phyloP scores from a whole-genome alignment of 2,329 filamentous ascomycete genomes.

The Helotiales sp. region DNA sequence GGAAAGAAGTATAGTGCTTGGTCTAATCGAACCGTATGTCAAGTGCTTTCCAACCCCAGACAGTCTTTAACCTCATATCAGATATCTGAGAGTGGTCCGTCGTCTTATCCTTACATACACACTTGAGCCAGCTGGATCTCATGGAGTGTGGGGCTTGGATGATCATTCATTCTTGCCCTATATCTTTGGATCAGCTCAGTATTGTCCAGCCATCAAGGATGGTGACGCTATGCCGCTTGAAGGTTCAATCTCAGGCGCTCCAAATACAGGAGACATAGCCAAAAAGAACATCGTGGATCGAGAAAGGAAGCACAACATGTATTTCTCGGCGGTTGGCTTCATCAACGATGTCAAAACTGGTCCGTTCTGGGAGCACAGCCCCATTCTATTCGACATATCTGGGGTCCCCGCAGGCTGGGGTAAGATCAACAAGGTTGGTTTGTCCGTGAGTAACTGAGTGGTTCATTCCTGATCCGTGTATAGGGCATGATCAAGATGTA shows the following conservation, averaged over 20 bases:
- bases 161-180: conserved; percentile 95
- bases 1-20: conserved; percentile 80
- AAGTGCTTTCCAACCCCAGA: not conserved
- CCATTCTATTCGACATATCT: conserved; percentile 90
- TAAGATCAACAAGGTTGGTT: conserved; percentile 82
- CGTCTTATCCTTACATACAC: conserved; percentile 87
- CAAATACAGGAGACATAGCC: conserved; percentile 69
- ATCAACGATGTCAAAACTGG: conserved; percentile 97
- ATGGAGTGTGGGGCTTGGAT: conserved; percentile 98
- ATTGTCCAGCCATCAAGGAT: conserved; percentile 71
- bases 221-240: conserved; percentile 69
- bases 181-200: conserved; percentile 90
- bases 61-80: conserved; percentile 36
- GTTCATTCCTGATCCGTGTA: conserved; percentile 1
- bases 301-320: conserved; percentile 73
- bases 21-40: conserved; percentile 78
- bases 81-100: conserved; percentile 79
- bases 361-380: conserved; percentile 96
- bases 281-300: conserved; percentile 64
- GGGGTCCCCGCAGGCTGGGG: conserved; percentile 93
- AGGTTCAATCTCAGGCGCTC: conserved; percentile 72
- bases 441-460: not conserved
- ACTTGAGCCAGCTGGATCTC: conserved; percentile 91
- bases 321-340: conserved; percentile 94
- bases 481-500: conserved; percentile 99